Evolutionary conservation across 129 eudicot genomes (phyloP).

Genomic region (carrot (Daucus carota)): DNA sequence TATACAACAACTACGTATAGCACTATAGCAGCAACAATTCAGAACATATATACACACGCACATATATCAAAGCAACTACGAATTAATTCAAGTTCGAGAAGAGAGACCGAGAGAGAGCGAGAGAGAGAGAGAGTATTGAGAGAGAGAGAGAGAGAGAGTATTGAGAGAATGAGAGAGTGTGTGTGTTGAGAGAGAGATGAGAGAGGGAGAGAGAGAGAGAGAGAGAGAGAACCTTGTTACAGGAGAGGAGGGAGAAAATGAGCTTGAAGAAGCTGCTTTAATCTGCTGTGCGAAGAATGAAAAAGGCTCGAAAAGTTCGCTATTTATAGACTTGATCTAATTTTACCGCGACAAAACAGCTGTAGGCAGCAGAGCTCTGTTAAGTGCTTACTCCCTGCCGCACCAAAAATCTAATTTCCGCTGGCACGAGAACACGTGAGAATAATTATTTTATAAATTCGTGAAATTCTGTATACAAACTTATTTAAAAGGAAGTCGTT

Average conservation of each 20-base stretch:
- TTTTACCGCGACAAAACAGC: too few species aligned
- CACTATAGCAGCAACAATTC: neutral
- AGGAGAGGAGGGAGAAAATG: neutral
- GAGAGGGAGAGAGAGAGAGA: neutral
- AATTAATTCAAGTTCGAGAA: too few species aligned
- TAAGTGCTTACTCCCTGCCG: neutral
- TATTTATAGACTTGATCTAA: neutral
- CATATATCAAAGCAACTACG: too few species aligned
- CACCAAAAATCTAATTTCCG: neutral
- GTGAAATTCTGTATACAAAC: too few species aligned
- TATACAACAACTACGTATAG: neutral
- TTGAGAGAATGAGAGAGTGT: too few species aligned
- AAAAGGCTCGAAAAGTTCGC: neutral
- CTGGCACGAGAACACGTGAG: neutral
- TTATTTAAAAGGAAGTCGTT: too few species aligned
- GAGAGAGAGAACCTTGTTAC: constrained; percentile 2
- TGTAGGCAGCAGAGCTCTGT: neutral
- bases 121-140: neutral
- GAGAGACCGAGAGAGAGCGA: neutral
- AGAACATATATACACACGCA: neutral
- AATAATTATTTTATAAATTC: too few species aligned
- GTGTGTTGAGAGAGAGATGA: too few species aligned
- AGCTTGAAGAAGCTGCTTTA: neutral
- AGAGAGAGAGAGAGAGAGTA: too few species aligned
- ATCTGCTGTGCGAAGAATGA: neutral